Evolutionary conservation across 257 asterid genomes (phyloP), one percentile per base, ranked within the genome.

Genomic region (Scutellaria baicalensis): DNA sequence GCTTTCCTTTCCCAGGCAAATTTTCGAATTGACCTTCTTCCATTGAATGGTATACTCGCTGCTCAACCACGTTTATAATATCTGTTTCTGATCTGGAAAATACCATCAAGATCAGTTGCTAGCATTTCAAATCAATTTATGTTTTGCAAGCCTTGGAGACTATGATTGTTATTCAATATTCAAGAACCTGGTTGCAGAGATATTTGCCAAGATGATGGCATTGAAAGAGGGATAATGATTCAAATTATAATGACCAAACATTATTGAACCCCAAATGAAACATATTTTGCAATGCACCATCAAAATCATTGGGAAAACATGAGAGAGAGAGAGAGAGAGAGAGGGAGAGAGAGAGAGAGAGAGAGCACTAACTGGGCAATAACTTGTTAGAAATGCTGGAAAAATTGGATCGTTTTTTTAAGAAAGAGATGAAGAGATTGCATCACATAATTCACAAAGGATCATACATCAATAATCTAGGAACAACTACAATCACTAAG

Each of bases 1-100:
- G 98, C 75, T 92, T 90, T 47, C 97, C 98, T 74, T 90, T 90
- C 31, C 97, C 98, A 0, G 97, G 84, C 71, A 92, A 77, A 63
- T 92, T 88, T 64, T 90, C 97, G 49, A 92, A 92, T 54, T 92
- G 86, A 33, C 98, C 98, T 83, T 90, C 96, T 79, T 86, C 97
- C 97, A 92, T 92, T 13, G 97, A 93, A 70, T 81, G 92, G 86
- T 83, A 92, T 75, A 92, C 95, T 62, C 95, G 80, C 42, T 80
- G 95, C 88, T 88, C 95, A 1, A 88, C 95, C 17, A 90, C 96
- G 48, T 86, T 90, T 58, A 84, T 79, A 35, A 90, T 92, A 64
- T 92, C 98, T 1, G 96, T 92, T 80, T 92, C 98, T 18, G 97
- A 86, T 81, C 97, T 92, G 90, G 42, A 58, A 69, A 77, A 50